Base-by-base conservation (phyloP, 2,329 filamentous ascomycete genomes). In the Calonectria fujianensis region DNA sequence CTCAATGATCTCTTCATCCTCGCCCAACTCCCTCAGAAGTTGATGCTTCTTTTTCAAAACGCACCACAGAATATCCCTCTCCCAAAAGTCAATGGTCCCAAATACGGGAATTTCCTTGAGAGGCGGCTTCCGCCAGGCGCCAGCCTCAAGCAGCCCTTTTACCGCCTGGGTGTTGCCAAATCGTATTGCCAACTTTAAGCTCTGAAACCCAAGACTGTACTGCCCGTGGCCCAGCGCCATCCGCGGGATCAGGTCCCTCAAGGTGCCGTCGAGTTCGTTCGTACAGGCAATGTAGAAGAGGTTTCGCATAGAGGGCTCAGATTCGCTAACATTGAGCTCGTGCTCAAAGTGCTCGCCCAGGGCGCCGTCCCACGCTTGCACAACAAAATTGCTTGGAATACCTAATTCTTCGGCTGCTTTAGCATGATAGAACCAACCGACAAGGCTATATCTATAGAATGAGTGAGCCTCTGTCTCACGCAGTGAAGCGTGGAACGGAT, bases 21-120 rank as follows among this genome's bases (percentile, higher is more conserved):
- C 45, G 10, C 45, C 45, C 9, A 48, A 13, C 7, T 48, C 45
- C 45, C 18, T 48, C 10, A 48, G n/a, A 24, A 48, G 20, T 4
- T 48, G n/a, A 24, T 48, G 11, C n/a, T 48, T 48, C 20, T 48
- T 48, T 48, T 48, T n/a, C n/a, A 48, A 48, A 24, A 48, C 45
- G n/a, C 45, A 48, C 45, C 45, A 48, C n/a, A 48, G 18, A 48
- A 48, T 48, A 13, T 48, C 45, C 18, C 45, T 24, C 14, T 48
- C 45, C 45, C 45, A 48, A 48, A 48, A 48, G 45, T 48, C 45
- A 48, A 48, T 48, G n/a, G 45, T 48, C 45, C 45, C 45, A 24
- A 48, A 48, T n/a, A 5, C 20, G 1, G 45, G 45, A 24, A 48
- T 24, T 13, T 48, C 45, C 45, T 24, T 24, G 9, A 48, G 45